phyloP scores from a whole-genome alignment of 306 rosid genomes.

The Spatholobus suberectus region DNA sequence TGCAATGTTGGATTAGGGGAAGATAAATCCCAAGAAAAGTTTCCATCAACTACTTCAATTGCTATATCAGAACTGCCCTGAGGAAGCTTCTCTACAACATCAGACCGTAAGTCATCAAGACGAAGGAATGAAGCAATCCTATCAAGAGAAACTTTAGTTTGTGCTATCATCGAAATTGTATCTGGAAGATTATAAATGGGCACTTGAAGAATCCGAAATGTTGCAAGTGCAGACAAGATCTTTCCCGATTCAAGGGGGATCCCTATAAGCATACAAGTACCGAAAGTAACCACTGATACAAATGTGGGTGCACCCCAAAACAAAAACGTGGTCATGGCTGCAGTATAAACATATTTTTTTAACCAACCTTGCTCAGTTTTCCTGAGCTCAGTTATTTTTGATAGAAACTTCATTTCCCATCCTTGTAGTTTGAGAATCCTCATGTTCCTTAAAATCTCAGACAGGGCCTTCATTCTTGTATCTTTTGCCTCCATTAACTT shows the following conservation, averaged over 20 bases:
- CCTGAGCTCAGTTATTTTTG: slow-evolving; percentile 50
- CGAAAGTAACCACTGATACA: slow-evolving; percentile 55
- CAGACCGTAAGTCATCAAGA: too few species aligned
- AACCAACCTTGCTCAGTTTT: slow-evolving; percentile 51
- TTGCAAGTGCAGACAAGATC: too few species aligned
- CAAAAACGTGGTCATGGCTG: slow-evolving; percentile 42
- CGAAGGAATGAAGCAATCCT: too few species aligned
- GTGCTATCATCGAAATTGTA: too few species aligned
- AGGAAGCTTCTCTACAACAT: too few species aligned
- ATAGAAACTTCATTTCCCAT: slow-evolving; percentile 68
- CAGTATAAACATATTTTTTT: slow-evolving; percentile 45
- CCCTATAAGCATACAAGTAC: slow-evolving; percentile 49
- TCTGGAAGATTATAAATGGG: slow-evolving; percentile 53
- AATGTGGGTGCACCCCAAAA: slow-evolving; percentile 56
- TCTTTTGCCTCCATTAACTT: slow-evolving; percentile 65
- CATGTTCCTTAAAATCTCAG: slow-evolving; percentile 60
- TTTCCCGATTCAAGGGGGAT: slow-evolving; percentile 50
- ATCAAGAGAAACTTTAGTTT: too few species aligned
- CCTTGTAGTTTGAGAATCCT: slow-evolving; percentile 64
- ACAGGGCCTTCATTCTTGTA: slow-evolving; percentile 25
- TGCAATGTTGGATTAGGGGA: slow-evolving; percentile 38
- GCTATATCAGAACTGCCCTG: too few species aligned
- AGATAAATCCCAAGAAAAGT: slow-evolving; percentile 37
- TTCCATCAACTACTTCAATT: too few species aligned
- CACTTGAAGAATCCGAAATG: slow-evolving; percentile 46